Conservation (phyloP, 148 eudicot genomes). For the Hydrangea macrophylla region DNA sequence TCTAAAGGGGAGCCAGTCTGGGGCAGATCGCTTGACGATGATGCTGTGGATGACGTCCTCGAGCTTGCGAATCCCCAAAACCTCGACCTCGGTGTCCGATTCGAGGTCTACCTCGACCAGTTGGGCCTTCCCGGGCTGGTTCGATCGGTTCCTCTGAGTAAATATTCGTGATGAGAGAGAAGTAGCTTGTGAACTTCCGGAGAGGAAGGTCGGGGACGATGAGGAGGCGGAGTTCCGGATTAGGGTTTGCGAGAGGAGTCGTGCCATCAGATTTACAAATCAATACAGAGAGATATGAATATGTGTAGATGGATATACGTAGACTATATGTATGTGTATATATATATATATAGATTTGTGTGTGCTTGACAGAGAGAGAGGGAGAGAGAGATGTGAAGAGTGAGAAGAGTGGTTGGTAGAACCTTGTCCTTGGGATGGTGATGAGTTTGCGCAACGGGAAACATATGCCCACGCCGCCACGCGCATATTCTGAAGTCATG, state of each 20-base stretch:
- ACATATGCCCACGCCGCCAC: no score
- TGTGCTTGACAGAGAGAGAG: no score
- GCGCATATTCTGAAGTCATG: no score
- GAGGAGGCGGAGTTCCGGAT: constrained; percentile 14
- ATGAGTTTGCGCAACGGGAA: no score
- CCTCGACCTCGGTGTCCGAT: constrained; percentile 12
- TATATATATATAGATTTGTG: no score
- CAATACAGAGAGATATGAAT: no score
- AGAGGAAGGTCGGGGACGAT: constrained; percentile 8
- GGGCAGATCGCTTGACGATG: constrained; percentile 67
- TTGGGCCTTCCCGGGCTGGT: constrained; percentile 31
- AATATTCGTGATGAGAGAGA: constrained; percentile 10
- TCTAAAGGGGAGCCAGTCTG: constrained; percentile 84
- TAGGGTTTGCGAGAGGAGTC: constrained; percentile 40
- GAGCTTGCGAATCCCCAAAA: constrained; percentile 28
- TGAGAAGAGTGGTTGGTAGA: no score
- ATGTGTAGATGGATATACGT: no score
- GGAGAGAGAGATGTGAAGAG: no score
- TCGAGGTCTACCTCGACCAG: constrained; percentile 59
- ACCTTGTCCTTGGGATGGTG: no score
- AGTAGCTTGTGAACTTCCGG: constrained; percentile 1
- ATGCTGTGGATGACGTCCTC: constrained; percentile 68
- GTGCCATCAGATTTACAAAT: constrained; percentile 43
- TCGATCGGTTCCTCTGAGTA: constrained; percentile 28
- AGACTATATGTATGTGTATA: no score